Conservation (phyloP, 805 yeast species). For the Wickerhamomyces bovis region DNA sequence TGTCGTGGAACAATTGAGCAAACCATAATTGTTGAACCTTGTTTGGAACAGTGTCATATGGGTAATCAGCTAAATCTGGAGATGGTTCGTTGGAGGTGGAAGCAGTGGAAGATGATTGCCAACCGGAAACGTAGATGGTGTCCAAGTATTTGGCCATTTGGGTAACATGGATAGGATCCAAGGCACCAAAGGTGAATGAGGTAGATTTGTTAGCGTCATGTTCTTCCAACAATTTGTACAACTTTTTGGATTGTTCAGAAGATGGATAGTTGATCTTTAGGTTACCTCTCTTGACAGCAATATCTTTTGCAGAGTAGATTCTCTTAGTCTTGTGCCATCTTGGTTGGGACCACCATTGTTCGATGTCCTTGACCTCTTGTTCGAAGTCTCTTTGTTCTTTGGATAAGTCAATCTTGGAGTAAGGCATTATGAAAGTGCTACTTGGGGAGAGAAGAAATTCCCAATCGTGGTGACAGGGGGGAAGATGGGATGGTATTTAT, state of each 20-base stretch:
- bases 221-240: constrained; percentile 60
- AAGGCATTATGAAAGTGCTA: not conserved
- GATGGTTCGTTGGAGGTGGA: constrained; percentile 97
- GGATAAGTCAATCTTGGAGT: constrained; percentile 13
- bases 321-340: constrained; percentile 89
- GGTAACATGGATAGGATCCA: constrained; percentile 91
- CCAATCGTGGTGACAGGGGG: not conserved
- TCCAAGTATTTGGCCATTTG: constrained; percentile 97
- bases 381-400: constrained; percentile 22
- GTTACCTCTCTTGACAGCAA: constrained; percentile 83
- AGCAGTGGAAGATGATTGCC: constrained; percentile 99
- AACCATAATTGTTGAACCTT: constrained; percentile 95
- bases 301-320: constrained; percentile 81
- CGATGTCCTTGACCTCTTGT: constrained; percentile 61
- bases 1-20: constrained; percentile 95
- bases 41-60: constrained; percentile 98
- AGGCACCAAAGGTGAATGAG: constrained; percentile 90
- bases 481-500: constrained; percentile 1
- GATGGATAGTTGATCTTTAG: constrained; percentile 73
- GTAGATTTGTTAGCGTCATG: constrained; percentile 70
- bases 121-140: constrained; percentile 89
- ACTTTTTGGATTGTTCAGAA: constrained; percentile 72
- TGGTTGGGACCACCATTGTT: constrained; percentile 89
- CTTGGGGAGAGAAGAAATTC: not conserved
- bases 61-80: constrained; percentile 97